Conservation (phyloP, 129 eudicot genomes). For the Solidago caesia region DNA sequence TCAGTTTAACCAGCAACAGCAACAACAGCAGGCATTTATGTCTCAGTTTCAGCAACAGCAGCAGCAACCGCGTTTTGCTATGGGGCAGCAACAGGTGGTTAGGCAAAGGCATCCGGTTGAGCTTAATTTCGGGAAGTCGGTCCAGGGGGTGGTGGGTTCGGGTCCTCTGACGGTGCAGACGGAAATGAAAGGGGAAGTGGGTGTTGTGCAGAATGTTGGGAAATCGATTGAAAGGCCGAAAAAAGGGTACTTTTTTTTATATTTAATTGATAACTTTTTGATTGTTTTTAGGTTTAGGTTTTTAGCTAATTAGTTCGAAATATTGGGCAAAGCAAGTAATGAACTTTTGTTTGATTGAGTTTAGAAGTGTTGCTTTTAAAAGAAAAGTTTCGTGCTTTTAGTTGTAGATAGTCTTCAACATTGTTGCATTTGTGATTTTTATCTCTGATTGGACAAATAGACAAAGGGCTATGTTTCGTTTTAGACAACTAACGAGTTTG, state of each 20-base stretch:
- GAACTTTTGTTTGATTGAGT: no score
- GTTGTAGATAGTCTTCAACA: not conserved
- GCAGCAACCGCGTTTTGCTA: slow-evolving; percentile 13
- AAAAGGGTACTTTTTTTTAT: slow-evolving; percentile 40
- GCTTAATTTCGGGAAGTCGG: slow-evolving; percentile 29
- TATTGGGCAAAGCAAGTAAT: not conserved
- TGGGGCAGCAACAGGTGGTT: slow-evolving; percentile 24
- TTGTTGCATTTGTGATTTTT: not conserved
- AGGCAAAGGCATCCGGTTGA: slow-evolving; percentile 36
- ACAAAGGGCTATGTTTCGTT: not conserved
- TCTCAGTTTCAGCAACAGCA: slow-evolving; percentile 39
- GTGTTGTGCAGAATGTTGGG: slow-evolving; percentile 24
- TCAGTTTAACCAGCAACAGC: slow-evolving; percentile 34
- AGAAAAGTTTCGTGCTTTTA: not conserved
- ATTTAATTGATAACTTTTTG: not conserved
- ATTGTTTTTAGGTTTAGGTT: slow-evolving; percentile 22
- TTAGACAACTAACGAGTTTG: not conserved
- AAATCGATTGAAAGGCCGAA: slow-evolving; percentile 43
- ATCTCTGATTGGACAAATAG: not conserved
- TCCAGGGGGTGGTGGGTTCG: slow-evolving; percentile 5
- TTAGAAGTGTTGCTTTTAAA: not conserved
- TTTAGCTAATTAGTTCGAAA: not conserved
- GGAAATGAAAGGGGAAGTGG: slow-evolving; percentile 36
- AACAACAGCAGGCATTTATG: slow-evolving; percentile 30
- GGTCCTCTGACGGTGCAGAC: slow-evolving; percentile 24